These are phyloP conservation scores for Entonaema liquescens DNA, from an alignment of 495 filamentous ascomycete genomes.

Conservation along the genomic window DNA sequence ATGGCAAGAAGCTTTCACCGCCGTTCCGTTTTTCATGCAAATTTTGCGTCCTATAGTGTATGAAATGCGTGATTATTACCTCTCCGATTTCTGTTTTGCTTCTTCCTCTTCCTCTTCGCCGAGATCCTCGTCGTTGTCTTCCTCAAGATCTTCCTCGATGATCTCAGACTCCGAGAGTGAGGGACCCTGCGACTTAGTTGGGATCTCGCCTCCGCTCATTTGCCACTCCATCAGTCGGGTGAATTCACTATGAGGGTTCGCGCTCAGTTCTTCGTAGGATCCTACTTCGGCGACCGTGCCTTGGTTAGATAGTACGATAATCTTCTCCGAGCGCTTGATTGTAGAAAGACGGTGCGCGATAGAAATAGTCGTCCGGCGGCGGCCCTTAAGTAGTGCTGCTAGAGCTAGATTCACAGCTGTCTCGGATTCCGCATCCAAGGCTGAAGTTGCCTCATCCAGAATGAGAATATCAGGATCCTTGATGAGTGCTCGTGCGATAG, in stretches of 20 bases:
- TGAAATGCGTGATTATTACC: conserved; percentile 11
- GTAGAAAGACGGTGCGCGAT: conserved; percentile 96
- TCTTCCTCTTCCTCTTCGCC: conserved; percentile 38
- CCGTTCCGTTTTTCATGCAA: conserved; percentile 8
- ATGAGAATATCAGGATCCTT: conserved; percentile 97
- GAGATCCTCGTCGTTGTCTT: conserved; percentile 48
- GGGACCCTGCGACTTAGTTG: conserved; percentile 31
- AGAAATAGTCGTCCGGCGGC: conserved; percentile 88
- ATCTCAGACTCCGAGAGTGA: conserved; percentile 57
- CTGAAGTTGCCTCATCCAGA: conserved; percentile 92
- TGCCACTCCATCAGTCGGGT: conserved; percentile 99
- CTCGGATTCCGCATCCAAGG: conserved; percentile 96
- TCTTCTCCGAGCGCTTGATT: conserved; percentile 91
- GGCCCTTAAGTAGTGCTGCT: conserved; percentile 77
- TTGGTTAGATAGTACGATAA: conserved; percentile 86
- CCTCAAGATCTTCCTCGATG: conserved; percentile 55
- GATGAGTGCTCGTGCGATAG: conserved; percentile 91
- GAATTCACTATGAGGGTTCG: conserved; percentile 80
- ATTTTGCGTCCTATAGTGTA: conserved; percentile 3
- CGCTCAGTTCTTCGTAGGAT: conserved; percentile 77
- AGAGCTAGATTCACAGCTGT: conserved; percentile 93
- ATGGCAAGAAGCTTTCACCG: neutral
- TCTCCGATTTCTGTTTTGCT: conserved; percentile 22
- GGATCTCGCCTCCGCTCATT: conserved; percentile 81
- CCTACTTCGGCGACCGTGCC: conserved; percentile 92